phyloP scores from a whole-genome alignment of 2,329 filamentous ascomycete species.

The Hysterium pulicare region DNA sequence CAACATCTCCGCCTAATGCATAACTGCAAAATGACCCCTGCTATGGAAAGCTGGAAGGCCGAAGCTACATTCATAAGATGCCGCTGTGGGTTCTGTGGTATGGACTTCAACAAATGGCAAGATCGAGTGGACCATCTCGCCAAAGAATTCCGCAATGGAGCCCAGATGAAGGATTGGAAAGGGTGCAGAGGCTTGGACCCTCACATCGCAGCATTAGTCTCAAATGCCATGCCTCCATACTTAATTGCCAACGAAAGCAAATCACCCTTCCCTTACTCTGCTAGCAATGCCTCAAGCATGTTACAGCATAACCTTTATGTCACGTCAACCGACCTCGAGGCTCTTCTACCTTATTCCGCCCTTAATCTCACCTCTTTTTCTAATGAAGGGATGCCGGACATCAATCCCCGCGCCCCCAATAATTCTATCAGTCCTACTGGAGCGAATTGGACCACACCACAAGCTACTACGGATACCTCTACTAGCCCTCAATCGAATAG shows the following conservation, averaged over 20 bases:
- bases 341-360: not conserved
- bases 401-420: constrained; percentile 12
- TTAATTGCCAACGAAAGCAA: constrained; percentile 48
- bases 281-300: constrained; percentile 34
- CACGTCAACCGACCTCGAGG: not conserved
- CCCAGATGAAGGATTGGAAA: constrained; percentile 53
- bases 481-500: not conserved
- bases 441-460: not conserved
- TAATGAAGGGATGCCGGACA: constrained; percentile 4
- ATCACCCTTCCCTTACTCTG: constrained; percentile 47
- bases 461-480: not conserved
- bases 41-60: constrained; percentile 64
- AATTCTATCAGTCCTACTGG: constrained; percentile 25
- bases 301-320: constrained; percentile 9
- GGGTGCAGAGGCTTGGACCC: constrained; percentile 53
- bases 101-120: constrained; percentile 49
- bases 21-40: constrained; percentile 56
- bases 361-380: constrained; percentile 13
- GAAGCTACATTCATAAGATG: constrained; percentile 53
- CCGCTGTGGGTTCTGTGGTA: constrained; percentile 53
- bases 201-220: constrained; percentile 46
- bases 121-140: constrained; percentile 53
- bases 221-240: constrained; percentile 52
- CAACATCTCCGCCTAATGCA: constrained; percentile 62
- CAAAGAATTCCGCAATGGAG: constrained; percentile 53